Conservation (phyloP, 345 rosid genomes). For the Acer yangbiense region DNA sequence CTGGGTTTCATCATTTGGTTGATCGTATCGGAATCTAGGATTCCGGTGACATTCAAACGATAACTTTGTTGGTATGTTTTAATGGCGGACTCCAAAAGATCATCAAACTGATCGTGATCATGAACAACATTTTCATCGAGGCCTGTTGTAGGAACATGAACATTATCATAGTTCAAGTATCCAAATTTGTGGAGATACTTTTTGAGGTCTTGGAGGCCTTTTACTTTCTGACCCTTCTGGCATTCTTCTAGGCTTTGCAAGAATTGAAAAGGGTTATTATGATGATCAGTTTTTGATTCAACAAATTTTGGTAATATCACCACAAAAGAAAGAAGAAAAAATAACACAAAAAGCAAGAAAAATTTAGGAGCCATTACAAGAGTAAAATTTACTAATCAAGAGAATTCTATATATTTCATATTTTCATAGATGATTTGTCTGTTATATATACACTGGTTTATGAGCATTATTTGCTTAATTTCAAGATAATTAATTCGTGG, state of each 20-base stretch:
- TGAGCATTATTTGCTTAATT: no score
- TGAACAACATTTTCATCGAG: constrained; percentile 1
- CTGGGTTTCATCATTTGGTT: constrained; percentile 24
- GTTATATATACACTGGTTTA: no score
- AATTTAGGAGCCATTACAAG: not conserved
- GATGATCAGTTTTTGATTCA: not conserved
- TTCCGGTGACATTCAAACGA: constrained; percentile 22
- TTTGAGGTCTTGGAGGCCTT: constrained; percentile 6
- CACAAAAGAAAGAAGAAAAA: not conserved
- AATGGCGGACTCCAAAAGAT: constrained; percentile 12
- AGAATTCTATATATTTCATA: no score
- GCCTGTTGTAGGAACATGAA: no score
- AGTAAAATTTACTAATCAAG: no score
- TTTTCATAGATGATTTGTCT: no score
- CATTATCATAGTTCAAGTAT: constrained; percentile 12
- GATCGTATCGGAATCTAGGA: constrained; percentile 21
- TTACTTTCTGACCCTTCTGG: constrained; percentile 3
- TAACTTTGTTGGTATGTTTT: constrained; percentile 17
- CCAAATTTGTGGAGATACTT: constrained; percentile 21
- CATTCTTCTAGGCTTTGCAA: not conserved
- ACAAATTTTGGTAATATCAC: not conserved
- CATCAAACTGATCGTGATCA: not conserved
- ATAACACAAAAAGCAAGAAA: not conserved
- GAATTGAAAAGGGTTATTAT: not conserved
- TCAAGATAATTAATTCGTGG: no score